These are phyloP conservation scores for Fomes fomentarius DNA, from an alignment of 1,284 basidiomycete genomes.

Conservation along the genomic window DNA sequence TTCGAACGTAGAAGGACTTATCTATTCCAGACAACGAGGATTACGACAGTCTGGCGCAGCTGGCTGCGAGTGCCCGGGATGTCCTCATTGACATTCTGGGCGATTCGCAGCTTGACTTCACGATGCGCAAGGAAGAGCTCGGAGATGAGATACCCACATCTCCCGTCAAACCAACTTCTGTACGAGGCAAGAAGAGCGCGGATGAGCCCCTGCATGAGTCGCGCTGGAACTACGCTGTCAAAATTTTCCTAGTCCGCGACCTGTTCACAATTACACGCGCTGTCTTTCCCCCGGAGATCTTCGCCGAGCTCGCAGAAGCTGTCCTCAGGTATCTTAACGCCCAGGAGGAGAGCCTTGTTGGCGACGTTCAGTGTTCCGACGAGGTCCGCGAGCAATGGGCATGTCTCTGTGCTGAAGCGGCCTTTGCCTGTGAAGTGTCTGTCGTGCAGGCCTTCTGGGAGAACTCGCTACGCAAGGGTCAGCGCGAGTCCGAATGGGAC, in stretches of 20 bases:
- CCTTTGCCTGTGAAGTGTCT: slow-evolving; percentile 45
- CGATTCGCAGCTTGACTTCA: slow-evolving; percentile 54
- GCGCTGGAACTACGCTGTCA: slow-evolving; percentile 46
- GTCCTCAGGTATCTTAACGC: slow-evolving; percentile 53
- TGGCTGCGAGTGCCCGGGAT: slow-evolving; percentile 44
- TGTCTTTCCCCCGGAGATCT: slow-evolving; percentile 44
- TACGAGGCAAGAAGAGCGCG: not conserved
- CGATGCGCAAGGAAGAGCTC: slow-evolving; percentile 29
- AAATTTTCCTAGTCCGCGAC: slow-evolving; percentile 53
- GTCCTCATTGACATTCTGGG: slow-evolving; percentile 55
- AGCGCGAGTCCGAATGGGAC: slow-evolving; percentile 37
- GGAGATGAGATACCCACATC: slow-evolving; percentile 20
- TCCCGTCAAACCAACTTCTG: slow-evolving; percentile 20
- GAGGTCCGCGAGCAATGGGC: slow-evolving; percentile 58
- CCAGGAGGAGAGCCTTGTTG: slow-evolving; percentile 49
- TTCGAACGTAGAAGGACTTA: slow-evolving; percentile 6
- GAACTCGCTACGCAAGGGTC: slow-evolving; percentile 26
- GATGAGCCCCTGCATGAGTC: slow-evolving; percentile 21
- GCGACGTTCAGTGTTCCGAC: slow-evolving; percentile 43
- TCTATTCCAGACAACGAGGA: slow-evolving; percentile 35
- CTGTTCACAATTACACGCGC: slow-evolving; percentile 55
- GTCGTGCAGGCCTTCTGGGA: slow-evolving; percentile 58
- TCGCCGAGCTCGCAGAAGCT: slow-evolving; percentile 45
- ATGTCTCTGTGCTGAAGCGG: slow-evolving; percentile 55
- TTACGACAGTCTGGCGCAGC: slow-evolving; percentile 36